Percentiles rank a stretch among this genome's conserved stretches.
Evolutionary conservation across 2,329 filamentous ascomycete genomes (phyloP).

Genomic region (Proliferodiscus dingleyae): DNA sequence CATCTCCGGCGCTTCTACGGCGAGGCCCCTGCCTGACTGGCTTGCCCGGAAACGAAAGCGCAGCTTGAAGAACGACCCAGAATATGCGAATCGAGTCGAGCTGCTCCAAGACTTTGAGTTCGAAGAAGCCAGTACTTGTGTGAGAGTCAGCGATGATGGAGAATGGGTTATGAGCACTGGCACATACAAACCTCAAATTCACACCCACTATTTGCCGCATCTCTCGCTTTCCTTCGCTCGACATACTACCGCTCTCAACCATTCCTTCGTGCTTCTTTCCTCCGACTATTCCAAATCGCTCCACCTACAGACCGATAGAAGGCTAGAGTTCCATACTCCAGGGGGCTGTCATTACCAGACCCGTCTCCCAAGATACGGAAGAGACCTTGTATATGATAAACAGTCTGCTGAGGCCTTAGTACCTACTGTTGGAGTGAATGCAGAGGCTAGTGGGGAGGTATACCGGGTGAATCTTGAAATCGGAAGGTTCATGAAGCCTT

Average conservation of each 20-base stretch:
- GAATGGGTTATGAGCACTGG: constrained; percentile 97
- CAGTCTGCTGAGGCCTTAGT: constrained; percentile 79
- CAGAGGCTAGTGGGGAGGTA: constrained; percentile 83
- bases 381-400: constrained; percentile 81
- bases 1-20: constrained; percentile 83
- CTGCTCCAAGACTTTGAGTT: constrained; percentile 97
- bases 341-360: constrained; percentile 82
- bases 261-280: constrained; percentile 83
- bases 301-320: constrained; percentile 87
- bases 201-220: constrained; percentile 91
- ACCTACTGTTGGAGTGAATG: constrained; percentile 81
- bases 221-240: constrained; percentile 89
- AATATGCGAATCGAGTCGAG: constrained; percentile 91
- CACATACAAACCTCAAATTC: constrained; percentile 74
- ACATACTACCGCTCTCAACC: constrained; percentile 87
- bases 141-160: constrained; percentile 88
- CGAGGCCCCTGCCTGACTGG: constrained; percentile 90
- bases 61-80: constrained; percentile 85
- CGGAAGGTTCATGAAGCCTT: constrained; percentile 90
- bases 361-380: constrained; percentile 87
- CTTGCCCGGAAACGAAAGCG: constrained; percentile 84
- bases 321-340: constrained; percentile 88
- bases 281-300: constrained; percentile 91
- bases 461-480: constrained; percentile 88
- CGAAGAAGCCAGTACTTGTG: constrained; percentile 87